Evolutionary conservation across 1,284 basidiomycete species (phyloP).

Genomic region (Tausonia pullulans): DNA sequence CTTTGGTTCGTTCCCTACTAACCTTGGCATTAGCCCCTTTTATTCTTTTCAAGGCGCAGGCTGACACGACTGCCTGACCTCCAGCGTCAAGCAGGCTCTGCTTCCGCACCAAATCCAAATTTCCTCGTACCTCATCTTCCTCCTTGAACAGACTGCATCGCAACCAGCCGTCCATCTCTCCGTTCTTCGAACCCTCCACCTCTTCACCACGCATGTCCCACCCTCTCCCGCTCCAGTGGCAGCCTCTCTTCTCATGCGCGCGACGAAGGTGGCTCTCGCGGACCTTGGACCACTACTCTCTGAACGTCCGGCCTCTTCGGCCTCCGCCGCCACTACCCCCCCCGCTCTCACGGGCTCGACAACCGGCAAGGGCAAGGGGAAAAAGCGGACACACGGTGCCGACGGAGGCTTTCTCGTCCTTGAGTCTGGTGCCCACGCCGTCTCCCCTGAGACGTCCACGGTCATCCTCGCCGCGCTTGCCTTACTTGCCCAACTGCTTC

Average conservation of each 20-base stretch:
- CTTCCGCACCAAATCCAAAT: constrained; percentile 13
- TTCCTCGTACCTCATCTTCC: constrained; percentile 11
- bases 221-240: constrained; percentile 6
- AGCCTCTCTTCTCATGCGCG: constrained; percentile 4
- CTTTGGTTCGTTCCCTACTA: background rate
- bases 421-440: background rate
- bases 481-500: background rate
- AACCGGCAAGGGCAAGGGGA: constrained; percentile 12
- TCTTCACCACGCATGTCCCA: constrained; percentile 3
- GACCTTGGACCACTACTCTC: background rate
- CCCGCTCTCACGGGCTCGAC: background rate
- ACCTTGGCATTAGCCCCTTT: background rate
- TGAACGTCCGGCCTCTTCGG: background rate
- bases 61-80: background rate
- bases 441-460: background rate
- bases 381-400: constrained; percentile 3
- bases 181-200: background rate
- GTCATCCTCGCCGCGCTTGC: background rate
- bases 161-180: background rate
- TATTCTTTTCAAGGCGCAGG: background rate
- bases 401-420: background rate
- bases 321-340: background rate
- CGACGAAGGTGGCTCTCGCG: constrained; percentile 1
- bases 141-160: constrained; percentile 9
- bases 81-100: constrained; percentile 7